phyloP scores from a whole-genome alignment of 148 eudicot species.

The Limonium bicolor region DNA sequence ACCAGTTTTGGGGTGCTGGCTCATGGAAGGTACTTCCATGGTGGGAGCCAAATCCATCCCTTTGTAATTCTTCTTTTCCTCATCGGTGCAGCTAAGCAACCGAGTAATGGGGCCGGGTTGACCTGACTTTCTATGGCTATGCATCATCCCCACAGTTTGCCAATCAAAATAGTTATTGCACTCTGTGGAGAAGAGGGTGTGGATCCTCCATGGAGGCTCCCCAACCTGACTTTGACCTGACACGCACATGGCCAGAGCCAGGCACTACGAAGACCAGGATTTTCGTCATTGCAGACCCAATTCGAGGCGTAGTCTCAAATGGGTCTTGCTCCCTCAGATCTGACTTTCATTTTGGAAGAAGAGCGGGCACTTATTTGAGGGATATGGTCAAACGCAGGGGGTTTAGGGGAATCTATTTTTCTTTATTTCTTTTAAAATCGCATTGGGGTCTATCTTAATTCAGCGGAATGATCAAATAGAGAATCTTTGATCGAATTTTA shows the following conservation, averaged over 20 bases:
- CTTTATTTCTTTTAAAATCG: too few relatives aligned
- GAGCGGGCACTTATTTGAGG: too few relatives aligned
- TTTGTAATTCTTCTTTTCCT: constrained; percentile 42
- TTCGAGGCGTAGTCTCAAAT: constrained; percentile 2
- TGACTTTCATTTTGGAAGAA: too few relatives aligned
- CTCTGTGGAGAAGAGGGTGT: constrained; percentile 90
- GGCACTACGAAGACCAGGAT: not conserved
- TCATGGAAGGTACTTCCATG: constrained; percentile 93
- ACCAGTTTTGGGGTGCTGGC: constrained; percentile 79
- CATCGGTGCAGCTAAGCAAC: constrained; percentile 87
- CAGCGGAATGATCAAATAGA: too few relatives aligned
- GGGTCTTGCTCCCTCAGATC: too few relatives aligned
- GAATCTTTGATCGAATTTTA: too few relatives aligned
- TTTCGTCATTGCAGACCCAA: constrained; percentile 20
- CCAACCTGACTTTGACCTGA: constrained; percentile 16
- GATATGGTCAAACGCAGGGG: too few relatives aligned
- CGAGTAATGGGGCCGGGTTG: constrained; percentile 93
- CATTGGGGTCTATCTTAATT: too few relatives aligned
- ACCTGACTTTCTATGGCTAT: constrained; percentile 57
- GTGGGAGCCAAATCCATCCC: constrained; percentile 96
- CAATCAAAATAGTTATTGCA: constrained; percentile 94
- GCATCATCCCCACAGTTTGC: constrained; percentile 95
- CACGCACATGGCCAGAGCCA: constrained; percentile 13
- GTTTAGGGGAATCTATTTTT: too few relatives aligned
- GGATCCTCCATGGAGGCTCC: constrained; percentile 57